Conservation (phyloP, 441 rosid species). For the Populus hybrid region DNA sequence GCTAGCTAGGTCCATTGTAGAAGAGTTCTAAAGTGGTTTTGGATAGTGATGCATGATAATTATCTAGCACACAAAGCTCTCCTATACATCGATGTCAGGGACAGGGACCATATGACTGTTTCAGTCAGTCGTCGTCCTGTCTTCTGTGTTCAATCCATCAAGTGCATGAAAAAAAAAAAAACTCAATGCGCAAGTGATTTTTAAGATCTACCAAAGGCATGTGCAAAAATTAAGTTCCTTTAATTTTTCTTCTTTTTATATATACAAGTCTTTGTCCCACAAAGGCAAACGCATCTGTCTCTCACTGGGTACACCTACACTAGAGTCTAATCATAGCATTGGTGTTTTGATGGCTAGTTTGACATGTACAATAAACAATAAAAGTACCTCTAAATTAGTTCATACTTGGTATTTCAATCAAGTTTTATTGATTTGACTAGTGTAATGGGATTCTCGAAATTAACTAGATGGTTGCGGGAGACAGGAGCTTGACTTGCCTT, state of each 20-base stretch:
- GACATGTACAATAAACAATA: not conserved
- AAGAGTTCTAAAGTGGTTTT: slow-evolving; percentile 5
- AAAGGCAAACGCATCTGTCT: too few species aligned
- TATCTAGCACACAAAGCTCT: slow-evolving; percentile 5
- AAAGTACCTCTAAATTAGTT: too few species aligned
- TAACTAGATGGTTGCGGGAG: too few species aligned
- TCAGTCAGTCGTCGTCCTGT: not conserved
- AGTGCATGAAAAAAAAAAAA: not conserved
- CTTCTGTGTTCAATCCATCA: not conserved
- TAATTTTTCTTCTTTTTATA: too few species aligned
- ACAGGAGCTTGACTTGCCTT: too few species aligned
- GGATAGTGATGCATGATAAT: slow-evolving; percentile 8
- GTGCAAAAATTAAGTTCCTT: not conserved
- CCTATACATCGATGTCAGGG: not conserved
- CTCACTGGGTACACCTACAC: too few species aligned
- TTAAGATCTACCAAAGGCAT: not conserved
- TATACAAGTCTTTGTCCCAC: too few species aligned
- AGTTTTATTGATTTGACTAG: too few species aligned
- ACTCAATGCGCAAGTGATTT: not conserved
- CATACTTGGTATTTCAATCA: too few species aligned
- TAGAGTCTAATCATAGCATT: not conserved
- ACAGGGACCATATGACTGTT: slow-evolving; percentile 9
- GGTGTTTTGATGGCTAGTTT: not conserved
- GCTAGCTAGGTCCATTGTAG: not conserved
- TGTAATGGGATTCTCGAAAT: too few species aligned